Base-by-base conservation (phyloP, 306 rosid species). In the Cucurbita maxima region DNA sequence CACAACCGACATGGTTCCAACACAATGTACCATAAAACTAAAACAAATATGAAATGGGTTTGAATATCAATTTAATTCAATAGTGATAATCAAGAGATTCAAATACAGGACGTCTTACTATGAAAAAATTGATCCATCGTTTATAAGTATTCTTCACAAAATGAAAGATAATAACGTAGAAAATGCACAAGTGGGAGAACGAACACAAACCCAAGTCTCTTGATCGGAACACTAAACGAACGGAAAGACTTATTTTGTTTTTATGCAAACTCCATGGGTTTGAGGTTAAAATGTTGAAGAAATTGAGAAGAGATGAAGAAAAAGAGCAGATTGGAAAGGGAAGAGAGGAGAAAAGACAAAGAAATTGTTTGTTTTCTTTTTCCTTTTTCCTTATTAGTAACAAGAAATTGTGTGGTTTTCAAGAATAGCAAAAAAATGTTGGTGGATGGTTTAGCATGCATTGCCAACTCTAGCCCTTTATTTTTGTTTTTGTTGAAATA, bases 401-500 rank as follows among this genome's bases (percentile, higher is more conserved):
- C 36, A 20, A 5, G 30, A 18, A 66, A 66, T 66, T 66, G 72
- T 66, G 72, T 66, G 72, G 72, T 44, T 44, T 19, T 19, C 53
- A 66, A 66, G 18, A 66, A 66, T 66, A 66, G 72, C 34, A 41
- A 66, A 66, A 2, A 61, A 10, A 19, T 44, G 53, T 66, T 66
- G 72, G 72, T 66, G 72, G 38, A 66, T 66, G 54, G 72, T 43
- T 44, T 66, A 60, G 68, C 66, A 41, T n/a, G 70, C 47, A 36
- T 36, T 60, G 45, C 47, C 68, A 60, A 0, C 45, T 15, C 20
- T 16, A 8, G 13, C 50, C 30, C 41, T 19, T 18, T 44, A 30
- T 44, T 6, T 61, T 40, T n/a, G 34, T 63, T 41, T 41, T 34
- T 18, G 34, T 30, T 7, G 3, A 36, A 61, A 37, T 36, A 20